Percentiles rank a stretch among this genome's conserved stretches.
These are phyloP conservation scores for Rhizophlyctis rosea DNA, from an alignment of 192 early-diverging fungal genomes.

Conservation along the genomic window DNA sequence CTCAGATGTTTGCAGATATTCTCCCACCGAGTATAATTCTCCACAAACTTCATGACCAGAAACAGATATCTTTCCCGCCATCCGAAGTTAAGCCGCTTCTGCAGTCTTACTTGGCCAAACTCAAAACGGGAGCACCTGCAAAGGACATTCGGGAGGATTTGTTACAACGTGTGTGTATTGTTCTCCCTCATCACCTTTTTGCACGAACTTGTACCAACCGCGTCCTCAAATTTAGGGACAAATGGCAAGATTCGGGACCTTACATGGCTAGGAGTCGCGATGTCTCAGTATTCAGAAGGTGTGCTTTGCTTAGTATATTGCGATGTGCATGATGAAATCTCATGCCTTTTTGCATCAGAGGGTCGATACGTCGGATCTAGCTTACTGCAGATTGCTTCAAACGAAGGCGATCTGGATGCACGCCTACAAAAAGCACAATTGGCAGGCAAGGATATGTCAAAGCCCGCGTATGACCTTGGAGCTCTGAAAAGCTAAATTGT, in stretches of 20 bases:
- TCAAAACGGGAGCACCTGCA: neutral
- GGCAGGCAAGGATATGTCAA: conserved; percentile 11
- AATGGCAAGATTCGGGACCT: conserved; percentile 1
- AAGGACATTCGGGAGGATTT: neutral
- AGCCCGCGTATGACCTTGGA: conserved; percentile 1
- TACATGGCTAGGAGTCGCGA: conserved; percentile 6
- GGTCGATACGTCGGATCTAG: conserved; percentile 13
- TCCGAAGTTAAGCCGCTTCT: neutral
- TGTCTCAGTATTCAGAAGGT: conserved; percentile 15
- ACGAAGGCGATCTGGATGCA: conserved; percentile 27
- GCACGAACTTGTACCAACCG: neutral
- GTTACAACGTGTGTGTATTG: neutral
- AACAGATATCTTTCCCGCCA: neutral
- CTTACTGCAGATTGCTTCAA: conserved; percentile 16
- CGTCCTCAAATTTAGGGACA: conserved; percentile 11
- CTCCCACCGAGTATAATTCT: neutral
- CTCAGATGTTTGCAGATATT: neutral
- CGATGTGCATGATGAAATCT: neutral
- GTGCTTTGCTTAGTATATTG: neutral
- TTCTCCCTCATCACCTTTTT: neutral
- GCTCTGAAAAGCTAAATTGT: neutral
- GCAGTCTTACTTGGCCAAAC: neutral
- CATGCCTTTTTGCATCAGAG: neutral
- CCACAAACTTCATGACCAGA: neutral
- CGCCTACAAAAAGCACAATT: conserved; percentile 31